Percentiles rank a stretch among this genome's conserved stretches.
Evolutionary conservation across 345 rosid genomes (phyloP).

Genomic region (Pistacia vera): DNA sequence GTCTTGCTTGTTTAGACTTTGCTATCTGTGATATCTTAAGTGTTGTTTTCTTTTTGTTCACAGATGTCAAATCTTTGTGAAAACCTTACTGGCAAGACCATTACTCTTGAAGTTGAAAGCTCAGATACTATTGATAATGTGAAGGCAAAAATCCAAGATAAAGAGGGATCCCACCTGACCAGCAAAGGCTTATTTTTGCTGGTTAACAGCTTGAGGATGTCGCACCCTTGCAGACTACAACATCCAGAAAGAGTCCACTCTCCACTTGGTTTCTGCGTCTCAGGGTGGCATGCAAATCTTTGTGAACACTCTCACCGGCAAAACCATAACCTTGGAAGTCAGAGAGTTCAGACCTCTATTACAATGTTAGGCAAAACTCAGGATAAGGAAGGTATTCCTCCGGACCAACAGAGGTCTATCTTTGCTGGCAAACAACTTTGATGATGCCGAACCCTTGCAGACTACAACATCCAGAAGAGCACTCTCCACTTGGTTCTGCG

Average conservation of each 20-base stretch:
- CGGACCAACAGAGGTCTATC: constrained; percentile 22
- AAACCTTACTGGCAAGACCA: constrained; percentile 32
- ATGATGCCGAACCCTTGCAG: constrained; percentile 23
- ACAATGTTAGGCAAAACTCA: constrained; percentile 25
- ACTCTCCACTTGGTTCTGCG: constrained; percentile 29
- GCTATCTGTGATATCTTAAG: too few relatives aligned
- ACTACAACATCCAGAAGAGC: constrained; percentile 28
- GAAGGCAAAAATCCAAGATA: constrained; percentile 27
- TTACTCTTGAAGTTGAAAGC: constrained; percentile 34
- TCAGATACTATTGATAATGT: constrained; percentile 28
- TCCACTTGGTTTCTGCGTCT: constrained; percentile 26
- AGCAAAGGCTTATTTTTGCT: constrained; percentile 28
- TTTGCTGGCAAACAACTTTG: constrained; percentile 27
- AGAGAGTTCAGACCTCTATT: constrained; percentile 29
- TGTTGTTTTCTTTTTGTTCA: background rate
- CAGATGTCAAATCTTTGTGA: constrained; percentile 29
- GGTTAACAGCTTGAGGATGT: constrained; percentile 25
- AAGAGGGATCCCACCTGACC: constrained; percentile 30
- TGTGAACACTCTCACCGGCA: constrained; percentile 32
- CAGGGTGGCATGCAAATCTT: constrained; percentile 27
- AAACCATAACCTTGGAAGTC: constrained; percentile 30
- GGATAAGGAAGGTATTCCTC: constrained; percentile 31
- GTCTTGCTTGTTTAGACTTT: too few relatives aligned
- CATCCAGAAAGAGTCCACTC: constrained; percentile 31
- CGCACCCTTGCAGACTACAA: constrained; percentile 26